Percentiles rank a stretch among this genome's conserved stretches.
Evolutionary conservation across 345 rosid species (phyloP).

Genomic region (Odontarrhena argentea): DNA sequence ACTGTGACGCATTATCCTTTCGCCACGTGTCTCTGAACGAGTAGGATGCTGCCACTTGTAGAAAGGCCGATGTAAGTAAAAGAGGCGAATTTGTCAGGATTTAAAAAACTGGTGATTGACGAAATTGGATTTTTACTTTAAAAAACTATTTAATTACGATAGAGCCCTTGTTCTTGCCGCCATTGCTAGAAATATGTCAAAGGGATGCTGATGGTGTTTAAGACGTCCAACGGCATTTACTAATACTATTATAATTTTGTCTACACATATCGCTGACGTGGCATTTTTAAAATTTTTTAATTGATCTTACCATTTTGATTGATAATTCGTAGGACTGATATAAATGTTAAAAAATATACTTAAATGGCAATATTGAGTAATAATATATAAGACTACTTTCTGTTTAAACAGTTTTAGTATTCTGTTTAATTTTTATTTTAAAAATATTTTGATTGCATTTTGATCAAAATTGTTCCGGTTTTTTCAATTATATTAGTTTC

Average conservation of each 20-base stretch:
- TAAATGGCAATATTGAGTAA: no score
- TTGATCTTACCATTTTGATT: no score
- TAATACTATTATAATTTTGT: not conserved
- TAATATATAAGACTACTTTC: no score
- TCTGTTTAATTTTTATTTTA: no score
- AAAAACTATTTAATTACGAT: not conserved
- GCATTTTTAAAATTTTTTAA: no score
- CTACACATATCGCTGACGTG: not conserved
- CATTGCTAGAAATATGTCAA: constrained; percentile 11
- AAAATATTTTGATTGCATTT: no score
- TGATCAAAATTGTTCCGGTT: no score
- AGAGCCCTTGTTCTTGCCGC: constrained; percentile 18
- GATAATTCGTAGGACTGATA: no score
- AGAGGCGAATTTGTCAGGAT: constrained; percentile 28
- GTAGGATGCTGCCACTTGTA: constrained; percentile 2
- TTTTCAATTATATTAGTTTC: no score
- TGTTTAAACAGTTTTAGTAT: no score
- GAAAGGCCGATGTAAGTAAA: constrained; percentile 19
- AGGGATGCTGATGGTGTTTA: constrained; percentile 5
- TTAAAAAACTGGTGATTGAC: not conserved
- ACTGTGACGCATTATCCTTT: not conserved
- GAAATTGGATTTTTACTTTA: not conserved
- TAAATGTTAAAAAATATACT: no score
- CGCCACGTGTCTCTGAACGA: not conserved
- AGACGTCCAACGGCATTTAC: constrained; percentile 16